Conservation (phyloP, 2,329 filamentous ascomycete species). For the Cladosporium sp. region DNA sequence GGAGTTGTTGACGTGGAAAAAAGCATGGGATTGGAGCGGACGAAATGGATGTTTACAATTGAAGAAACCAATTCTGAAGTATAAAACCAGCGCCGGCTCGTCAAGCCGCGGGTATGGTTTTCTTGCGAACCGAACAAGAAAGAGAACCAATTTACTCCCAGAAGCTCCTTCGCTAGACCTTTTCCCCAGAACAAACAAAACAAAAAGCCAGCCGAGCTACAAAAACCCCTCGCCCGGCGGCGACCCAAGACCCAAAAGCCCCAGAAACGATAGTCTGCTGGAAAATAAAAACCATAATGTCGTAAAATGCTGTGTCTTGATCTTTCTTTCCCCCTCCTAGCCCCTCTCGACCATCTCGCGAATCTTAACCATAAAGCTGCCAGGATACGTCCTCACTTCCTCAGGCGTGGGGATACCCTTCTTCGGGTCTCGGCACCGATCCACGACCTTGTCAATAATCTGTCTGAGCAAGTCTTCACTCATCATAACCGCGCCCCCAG, state of each 20-base stretch:
- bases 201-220: slow-evolving; percentile 1
- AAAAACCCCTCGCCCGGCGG: background rate
- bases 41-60: background rate
- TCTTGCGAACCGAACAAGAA: background rate
- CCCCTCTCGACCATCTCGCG: slow-evolving; percentile 36
- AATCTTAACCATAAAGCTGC: slow-evolving; percentile 46
- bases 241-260: background rate
- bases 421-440: slow-evolving; percentile 51
- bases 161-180: slow-evolving; percentile 8
- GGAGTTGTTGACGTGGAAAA: too few species aligned
- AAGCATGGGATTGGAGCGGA: background rate
- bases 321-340: background rate
- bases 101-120: slow-evolving; percentile 1
- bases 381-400: slow-evolving; percentile 47
- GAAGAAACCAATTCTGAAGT: background rate
- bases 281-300: slow-evolving; percentile 5
- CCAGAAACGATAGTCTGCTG: slow-evolving; percentile 1
- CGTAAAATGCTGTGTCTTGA: background rate
- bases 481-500: slow-evolving; percentile 43
- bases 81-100: background rate
- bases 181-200: background rate
- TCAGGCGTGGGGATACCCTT: slow-evolving; percentile 54
- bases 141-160: background rate
- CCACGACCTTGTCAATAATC: slow-evolving; percentile 57
- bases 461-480: slow-evolving; percentile 57